These are phyloP conservation scores for Rhododendron griersonianum DNA, from an alignment of 148 eudicot species.

Conservation along the genomic window DNA sequence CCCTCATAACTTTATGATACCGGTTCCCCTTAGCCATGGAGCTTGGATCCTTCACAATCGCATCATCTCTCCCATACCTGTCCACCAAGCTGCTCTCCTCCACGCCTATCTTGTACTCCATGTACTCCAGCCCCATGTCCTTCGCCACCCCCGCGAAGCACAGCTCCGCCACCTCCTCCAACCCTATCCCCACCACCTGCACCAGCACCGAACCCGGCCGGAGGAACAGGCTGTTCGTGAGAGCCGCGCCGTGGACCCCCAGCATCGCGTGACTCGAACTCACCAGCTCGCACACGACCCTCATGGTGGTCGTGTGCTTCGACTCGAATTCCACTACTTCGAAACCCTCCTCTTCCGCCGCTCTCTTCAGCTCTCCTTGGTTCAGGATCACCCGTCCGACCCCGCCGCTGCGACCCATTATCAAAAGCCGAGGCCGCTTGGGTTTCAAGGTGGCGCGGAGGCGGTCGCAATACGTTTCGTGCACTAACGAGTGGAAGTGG, in stretches of 20 bases:
- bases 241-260: constrained; percentile 66
- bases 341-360: constrained; percentile 36
- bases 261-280: constrained; percentile 49
- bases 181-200: constrained; percentile 53
- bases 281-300: constrained; percentile 32
- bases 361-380: constrained; percentile 23
- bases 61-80: constrained; percentile 34
- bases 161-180: constrained; percentile 36
- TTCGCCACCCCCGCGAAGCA: constrained; percentile 37
- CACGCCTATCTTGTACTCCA: constrained; percentile 44
- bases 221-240: constrained; percentile 50
- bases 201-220: constrained; percentile 38
- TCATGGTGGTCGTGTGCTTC: constrained; percentile 24
- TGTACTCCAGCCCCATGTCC: constrained; percentile 42
- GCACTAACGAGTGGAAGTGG: constrained; percentile 35
- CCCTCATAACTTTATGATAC: constrained; percentile 22
- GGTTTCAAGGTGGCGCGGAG: neutral
- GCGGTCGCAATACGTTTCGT: constrained; percentile 22
- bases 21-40: constrained; percentile 14
- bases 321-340: constrained; percentile 48
- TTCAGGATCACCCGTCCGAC: constrained; percentile 45
- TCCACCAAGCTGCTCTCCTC: constrained; percentile 46
- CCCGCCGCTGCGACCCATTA: constrained; percentile 28
- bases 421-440: constrained; percentile 39
- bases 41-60: constrained; percentile 32